These are phyloP conservation scores for Xylariaceae sp. DNA, from an alignment of 2,329 filamentous ascomycete genomes.

Conservation along the genomic window DNA sequence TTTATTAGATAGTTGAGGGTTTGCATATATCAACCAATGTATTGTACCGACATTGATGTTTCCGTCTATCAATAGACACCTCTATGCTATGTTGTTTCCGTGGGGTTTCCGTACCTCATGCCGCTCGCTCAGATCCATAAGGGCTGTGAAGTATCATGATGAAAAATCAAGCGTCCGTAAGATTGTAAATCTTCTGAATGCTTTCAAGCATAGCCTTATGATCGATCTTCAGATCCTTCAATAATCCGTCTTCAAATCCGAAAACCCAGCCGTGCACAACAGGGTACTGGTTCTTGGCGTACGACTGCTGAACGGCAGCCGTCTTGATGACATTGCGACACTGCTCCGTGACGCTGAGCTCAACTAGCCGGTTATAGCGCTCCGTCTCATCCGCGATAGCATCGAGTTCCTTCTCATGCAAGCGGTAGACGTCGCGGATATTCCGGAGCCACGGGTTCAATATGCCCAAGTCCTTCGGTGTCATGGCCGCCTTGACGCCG, in stretches of 20 bases:
- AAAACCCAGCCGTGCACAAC: conserved; percentile 74
- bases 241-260: conserved; percentile 61
- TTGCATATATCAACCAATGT: too few relatives aligned
- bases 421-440: conserved; percentile 69
- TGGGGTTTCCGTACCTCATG: too few relatives aligned
- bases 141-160: too few relatives aligned
- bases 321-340: conserved; percentile 77
- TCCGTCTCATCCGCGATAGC: conserved; percentile 53
- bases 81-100: too few relatives aligned
- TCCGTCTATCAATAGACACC: too few relatives aligned
- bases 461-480: conserved; percentile 64
- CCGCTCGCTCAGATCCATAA: too few relatives aligned
- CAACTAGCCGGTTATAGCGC: conserved; percentile 68
- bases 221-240: conserved; percentile 62
- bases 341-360: conserved; percentile 78
- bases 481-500: conserved; percentile 71
- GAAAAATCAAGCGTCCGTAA: conserved; percentile 27
- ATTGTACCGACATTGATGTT: too few relatives aligned
- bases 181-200: conserved; percentile 64
- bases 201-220: conserved; percentile 52
- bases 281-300: conserved; percentile 58
- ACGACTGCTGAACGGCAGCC: conserved; percentile 70
- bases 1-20: too few relatives aligned
- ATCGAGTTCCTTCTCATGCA: conserved; percentile 68
- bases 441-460: conserved; percentile 72